Evolutionary conservation across 1,284 basidiomycete species (phyloP), one percentile per base, ranked within the genome.

Genomic region (Takashimella tepidaria): DNA sequence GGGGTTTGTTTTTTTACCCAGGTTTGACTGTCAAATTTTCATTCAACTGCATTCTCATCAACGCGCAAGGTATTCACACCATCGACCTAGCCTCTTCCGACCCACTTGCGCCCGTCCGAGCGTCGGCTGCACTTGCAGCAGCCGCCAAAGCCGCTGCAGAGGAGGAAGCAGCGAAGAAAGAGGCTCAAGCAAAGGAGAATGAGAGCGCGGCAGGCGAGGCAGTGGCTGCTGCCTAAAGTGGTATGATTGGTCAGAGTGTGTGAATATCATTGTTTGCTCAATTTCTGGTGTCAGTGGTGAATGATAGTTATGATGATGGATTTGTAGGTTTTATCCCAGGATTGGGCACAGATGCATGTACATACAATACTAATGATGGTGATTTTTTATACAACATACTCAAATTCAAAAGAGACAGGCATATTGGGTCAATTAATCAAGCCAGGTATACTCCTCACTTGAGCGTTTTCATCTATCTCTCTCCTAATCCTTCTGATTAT

Each of bases 11-110:
- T n/a, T n/a, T n/a, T 48, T 31, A 0, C 12, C 3, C 59, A 77
- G 75, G 75, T 60, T 76, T 95, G 53, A 83, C 91, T 26, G 84
- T 96, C 52, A 84, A 85, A 56, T 86, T 91, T 27, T 84, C 80
- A 61, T 96, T 90, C 78, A 91, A 87, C 74, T 85, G 92, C 61
- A 91, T 92, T 72, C 79, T 97, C 20, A 88, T 96, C 44, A 91
- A 96, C 78, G 89, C 87, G 73, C 85, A 93, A 67, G 93, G 93
- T 49, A 81, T 89, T 16, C 81, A 89, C 56, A 83, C 87, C 63
- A 77, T 95, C 53, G 83, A 88, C 63, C 63, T 74, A 40, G 50
- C 52, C 22, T 42, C 58, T 19, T 54, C 60, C 22, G 64, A 72
- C 59, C 72, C 72, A 31, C 61, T 72, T 43, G 31, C 31, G 8